These are phyloP conservation scores for Hypoxylon sp. DNA, from an alignment of 2,329 filamentous ascomycete species.

Conservation along the genomic window DNA sequence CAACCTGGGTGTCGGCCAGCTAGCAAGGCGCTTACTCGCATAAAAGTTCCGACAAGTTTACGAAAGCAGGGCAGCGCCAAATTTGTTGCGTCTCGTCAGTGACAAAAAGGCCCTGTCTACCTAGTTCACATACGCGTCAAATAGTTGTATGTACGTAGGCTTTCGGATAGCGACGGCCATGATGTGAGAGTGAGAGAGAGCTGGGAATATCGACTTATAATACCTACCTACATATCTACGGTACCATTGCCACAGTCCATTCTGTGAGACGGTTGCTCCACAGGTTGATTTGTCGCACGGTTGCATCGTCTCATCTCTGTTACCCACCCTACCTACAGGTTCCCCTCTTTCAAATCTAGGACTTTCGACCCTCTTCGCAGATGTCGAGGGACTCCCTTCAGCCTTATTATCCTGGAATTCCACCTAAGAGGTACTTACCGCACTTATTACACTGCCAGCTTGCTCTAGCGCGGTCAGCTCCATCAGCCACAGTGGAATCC, in stretches of 20 bases:
- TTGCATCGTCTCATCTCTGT: constrained; percentile 38
- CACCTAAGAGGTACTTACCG: constrained; percentile 17
- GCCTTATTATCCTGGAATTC: constrained; percentile 42
- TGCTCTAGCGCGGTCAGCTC: constrained; percentile 46
- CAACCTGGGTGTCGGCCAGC: constrained; percentile 16
- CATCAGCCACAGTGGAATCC: constrained; percentile 46
- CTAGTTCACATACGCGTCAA: constrained; percentile 11
- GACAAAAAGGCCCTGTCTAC: constrained; percentile 1
- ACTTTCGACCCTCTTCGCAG: constrained; percentile 31
- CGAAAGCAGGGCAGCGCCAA: constrained; percentile 20
- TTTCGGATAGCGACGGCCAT: neutral
- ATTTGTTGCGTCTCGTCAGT: constrained; percentile 9
- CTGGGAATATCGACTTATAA: constrained; percentile 26
- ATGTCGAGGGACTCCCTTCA: constrained; percentile 30
- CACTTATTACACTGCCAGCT: constrained; percentile 24
- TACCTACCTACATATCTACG: constrained; percentile 17
- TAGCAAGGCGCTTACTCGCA: constrained; percentile 40
- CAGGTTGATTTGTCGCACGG: constrained; percentile 34
- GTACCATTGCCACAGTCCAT: constrained; percentile 37
- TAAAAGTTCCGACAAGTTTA: constrained; percentile 26
- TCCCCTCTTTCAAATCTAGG: constrained; percentile 43
- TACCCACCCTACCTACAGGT: constrained; percentile 32
- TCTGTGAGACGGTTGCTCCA: constrained; percentile 22
- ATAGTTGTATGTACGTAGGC: constrained; percentile 14
- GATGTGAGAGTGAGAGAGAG: neutral